These are phyloP conservation scores for Backusella parvicylindrica DNA, from an alignment of 192 early-diverging fungal genomes.

Conservation along the genomic window DNA sequence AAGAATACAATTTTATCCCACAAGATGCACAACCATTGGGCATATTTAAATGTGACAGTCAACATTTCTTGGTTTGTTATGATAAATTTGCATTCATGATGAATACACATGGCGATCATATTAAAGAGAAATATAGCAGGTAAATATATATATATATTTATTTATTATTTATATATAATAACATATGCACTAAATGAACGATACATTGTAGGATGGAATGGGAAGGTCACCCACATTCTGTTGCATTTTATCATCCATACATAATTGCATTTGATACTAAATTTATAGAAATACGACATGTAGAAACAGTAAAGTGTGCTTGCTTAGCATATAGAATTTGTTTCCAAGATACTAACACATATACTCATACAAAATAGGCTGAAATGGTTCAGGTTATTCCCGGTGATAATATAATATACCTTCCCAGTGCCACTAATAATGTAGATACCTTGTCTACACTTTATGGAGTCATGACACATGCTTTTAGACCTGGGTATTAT, in stretches of 20 bases:
- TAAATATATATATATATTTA: background rate
- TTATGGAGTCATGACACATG: conserved; percentile 15
- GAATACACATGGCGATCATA: conserved; percentile 57
- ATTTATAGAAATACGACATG: conserved; percentile 87
- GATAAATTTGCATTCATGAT: conserved; percentile 82
- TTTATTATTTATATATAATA: background rate
- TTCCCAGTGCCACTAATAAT: conserved; percentile 1
- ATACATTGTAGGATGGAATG: conserved; percentile 46
- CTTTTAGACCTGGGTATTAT: conserved; percentile 20
- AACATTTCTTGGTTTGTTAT: conserved; percentile 87
- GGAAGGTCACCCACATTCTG: conserved; percentile 76
- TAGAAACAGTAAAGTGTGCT: conserved; percentile 59
- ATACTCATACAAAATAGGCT: background rate
- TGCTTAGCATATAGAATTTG: background rate
- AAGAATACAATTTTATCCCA: conserved; percentile 73
- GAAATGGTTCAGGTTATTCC: conserved; percentile 16
- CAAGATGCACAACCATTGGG: conserved; percentile 71
- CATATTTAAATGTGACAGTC: conserved; percentile 67
- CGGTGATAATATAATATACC: conserved; percentile 14
- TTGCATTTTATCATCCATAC: conserved; percentile 80
- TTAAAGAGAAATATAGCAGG: background rate
- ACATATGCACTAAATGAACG: background rate
- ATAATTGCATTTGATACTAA: conserved; percentile 84
- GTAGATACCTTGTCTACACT: background rate
- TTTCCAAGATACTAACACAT: background rate